Evolutionary conservation across 306 rosid genomes (phyloP).

Genomic region (Hylodesmum podocarpum): DNA sequence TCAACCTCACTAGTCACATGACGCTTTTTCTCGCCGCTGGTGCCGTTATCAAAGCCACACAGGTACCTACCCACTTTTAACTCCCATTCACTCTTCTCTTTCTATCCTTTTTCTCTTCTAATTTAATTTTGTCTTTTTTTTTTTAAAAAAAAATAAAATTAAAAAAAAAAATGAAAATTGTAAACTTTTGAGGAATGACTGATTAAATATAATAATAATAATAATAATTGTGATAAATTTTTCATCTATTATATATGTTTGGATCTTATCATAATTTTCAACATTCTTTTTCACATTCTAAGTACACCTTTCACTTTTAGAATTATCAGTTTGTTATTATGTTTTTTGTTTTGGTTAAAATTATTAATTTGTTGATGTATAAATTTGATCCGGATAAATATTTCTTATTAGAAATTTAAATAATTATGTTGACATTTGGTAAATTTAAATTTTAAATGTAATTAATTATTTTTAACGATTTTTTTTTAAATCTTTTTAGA

Average conservation of each 20-base stretch:
- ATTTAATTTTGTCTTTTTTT: background rate
- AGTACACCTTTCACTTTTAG: too few species aligned
- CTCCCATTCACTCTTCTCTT: background rate
- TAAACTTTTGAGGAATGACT: too few species aligned
- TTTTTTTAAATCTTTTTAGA: background rate
- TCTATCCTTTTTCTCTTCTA: background rate
- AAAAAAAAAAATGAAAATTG: too few species aligned
- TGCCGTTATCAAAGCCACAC: conserved; percentile 83
- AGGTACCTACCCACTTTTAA: conserved; percentile 51
- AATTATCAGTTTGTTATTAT: background rate
- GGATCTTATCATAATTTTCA: too few species aligned
- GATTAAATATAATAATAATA: too few species aligned
- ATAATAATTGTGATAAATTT: too few species aligned
- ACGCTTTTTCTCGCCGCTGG: conserved; percentile 83
- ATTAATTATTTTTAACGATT: background rate
- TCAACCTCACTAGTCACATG: conserved; percentile 85
- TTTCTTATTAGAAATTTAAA: background rate
- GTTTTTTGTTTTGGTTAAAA: background rate
- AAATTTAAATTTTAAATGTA: background rate
- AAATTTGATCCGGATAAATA: background rate
- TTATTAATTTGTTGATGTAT: background rate
- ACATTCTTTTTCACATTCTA: too few species aligned
- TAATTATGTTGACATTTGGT: background rate
- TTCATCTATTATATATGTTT: too few species aligned
- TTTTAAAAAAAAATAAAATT: too few species aligned